phyloP scores from a whole-genome alignment of 1,284 basidiomycete species.

The Hymenochaete sp. region DNA sequence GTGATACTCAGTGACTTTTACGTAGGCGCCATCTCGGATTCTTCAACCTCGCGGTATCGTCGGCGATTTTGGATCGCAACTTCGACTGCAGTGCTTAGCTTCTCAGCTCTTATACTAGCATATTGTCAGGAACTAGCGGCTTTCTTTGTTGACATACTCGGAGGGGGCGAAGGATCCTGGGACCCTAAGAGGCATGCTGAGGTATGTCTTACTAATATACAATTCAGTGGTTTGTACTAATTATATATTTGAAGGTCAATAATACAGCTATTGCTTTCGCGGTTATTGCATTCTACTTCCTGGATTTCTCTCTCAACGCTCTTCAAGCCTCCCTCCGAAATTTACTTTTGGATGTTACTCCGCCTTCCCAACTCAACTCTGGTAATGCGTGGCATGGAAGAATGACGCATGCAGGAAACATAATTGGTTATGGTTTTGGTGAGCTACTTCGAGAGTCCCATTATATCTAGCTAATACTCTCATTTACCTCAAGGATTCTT shows the following conservation, averaged over 20 bases:
- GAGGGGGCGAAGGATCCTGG: slow-evolving; percentile 81
- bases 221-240: not conserved
- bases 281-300: slow-evolving; percentile 84
- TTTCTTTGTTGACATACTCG: slow-evolving; percentile 71
- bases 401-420: slow-evolving; percentile 93
- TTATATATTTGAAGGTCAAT: slow-evolving; percentile 40
- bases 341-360: slow-evolving; percentile 83
- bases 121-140: slow-evolving; percentile 74
- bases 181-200: slow-evolving; percentile 65
- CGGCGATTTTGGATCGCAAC: slow-evolving; percentile 84
- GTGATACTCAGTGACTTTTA: not conserved
- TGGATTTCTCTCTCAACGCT: slow-evolving; percentile 94
- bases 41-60: slow-evolving; percentile 80
- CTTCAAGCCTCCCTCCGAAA: slow-evolving; percentile 90
- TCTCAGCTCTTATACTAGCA: slow-evolving; percentile 72
- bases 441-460: slow-evolving; percentile 21
- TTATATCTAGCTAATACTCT: not conserved
- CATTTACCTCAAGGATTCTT: slow-evolving; percentile 58
- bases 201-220: slow-evolving; percentile 31
- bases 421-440: slow-evolving; percentile 87
- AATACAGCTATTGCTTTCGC: slow-evolving; percentile 77
- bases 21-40: slow-evolving; percentile 85
- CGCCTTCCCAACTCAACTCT: slow-evolving; percentile 77
- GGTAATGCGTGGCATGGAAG: slow-evolving; percentile 98
- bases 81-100: slow-evolving; percentile 67